Evolutionary conservation across 2,329 filamentous ascomycete genomes (phyloP).

Genomic region (Apiospora malaysiana): DNA sequence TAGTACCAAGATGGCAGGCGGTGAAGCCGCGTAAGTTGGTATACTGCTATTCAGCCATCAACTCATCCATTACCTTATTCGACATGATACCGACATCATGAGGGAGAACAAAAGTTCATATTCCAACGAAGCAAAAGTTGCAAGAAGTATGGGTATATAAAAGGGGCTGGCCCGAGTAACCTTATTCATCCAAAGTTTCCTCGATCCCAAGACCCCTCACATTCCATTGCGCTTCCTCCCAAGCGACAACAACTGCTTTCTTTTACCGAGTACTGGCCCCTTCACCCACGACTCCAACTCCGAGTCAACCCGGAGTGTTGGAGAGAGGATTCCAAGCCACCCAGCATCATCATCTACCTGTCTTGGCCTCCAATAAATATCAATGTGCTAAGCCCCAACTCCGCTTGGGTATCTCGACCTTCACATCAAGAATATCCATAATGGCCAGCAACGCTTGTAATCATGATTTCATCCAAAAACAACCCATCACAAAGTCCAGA

Average conservation of each 20-base stretch:
- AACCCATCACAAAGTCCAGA: conserved; percentile 61
- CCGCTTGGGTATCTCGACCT: background rate
- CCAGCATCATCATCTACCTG: background rate
- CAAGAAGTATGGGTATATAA: background rate
- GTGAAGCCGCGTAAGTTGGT: background rate
- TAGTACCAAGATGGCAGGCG: background rate
- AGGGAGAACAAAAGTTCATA: background rate
- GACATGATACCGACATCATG: background rate
- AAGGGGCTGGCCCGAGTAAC: background rate
- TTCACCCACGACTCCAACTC: conserved; percentile 9
- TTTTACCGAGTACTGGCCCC: background rate
- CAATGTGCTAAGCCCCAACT: conserved; percentile 18
- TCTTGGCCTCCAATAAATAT: conserved; percentile 7
- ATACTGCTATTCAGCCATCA: background rate
- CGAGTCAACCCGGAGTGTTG: background rate
- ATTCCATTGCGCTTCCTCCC: conserved; percentile 5
- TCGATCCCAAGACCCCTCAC: background rate
- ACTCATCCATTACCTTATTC: background rate
- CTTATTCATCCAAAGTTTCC: background rate
- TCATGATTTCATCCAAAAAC: background rate
- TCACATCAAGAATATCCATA: background rate
- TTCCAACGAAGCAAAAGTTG: background rate
- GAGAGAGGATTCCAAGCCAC: background rate
- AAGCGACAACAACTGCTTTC: background rate
- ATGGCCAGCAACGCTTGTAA: conserved; percentile 17